phyloP scores from a whole-genome alignment of 441 rosid genomes.

The Biscutella auriculata region DNA sequence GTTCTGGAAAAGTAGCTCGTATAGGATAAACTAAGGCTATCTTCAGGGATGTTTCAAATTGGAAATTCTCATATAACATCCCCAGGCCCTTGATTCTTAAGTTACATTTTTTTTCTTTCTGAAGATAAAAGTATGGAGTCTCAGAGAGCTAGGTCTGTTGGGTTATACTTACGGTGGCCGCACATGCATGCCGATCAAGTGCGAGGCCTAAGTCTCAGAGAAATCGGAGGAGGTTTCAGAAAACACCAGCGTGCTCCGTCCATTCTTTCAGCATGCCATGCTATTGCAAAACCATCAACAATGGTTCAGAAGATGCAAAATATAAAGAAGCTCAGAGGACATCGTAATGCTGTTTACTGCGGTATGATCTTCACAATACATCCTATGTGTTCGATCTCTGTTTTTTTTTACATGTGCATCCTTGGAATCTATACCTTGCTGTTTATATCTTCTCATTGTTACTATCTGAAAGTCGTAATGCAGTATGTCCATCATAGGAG shows the following conservation, averaged over 20 bases:
- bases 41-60: slow-evolving; percentile 8
- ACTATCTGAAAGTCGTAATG: slow-evolving; percentile 9
- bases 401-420: slow-evolving; percentile 10
- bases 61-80: neutral
- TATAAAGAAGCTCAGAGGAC: slow-evolving; percentile 65
- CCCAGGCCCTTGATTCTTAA: slow-evolving; percentile 5
- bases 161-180: slow-evolving; percentile 61
- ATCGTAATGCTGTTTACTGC: slow-evolving; percentile 76
- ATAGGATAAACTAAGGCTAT: neutral
- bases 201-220: slow-evolving; percentile 65
- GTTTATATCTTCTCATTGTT: neutral
- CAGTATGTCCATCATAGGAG: slow-evolving; percentile 4
- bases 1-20: slow-evolving; percentile 17
- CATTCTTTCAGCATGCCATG: slow-evolving; percentile 61
- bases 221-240: slow-evolving; percentile 73
- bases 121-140: slow-evolving; percentile 33
- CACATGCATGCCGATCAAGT: slow-evolving; percentile 78
- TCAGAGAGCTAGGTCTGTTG: slow-evolving; percentile 38
- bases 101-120: slow-evolving; percentile 20
- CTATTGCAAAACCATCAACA: slow-evolving; percentile 65
- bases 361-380: slow-evolving; percentile 34
- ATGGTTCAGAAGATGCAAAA: slow-evolving; percentile 78
- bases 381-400: slow-evolving; percentile 2
- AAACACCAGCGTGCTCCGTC: slow-evolving; percentile 80
- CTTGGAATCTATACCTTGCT: neutral